Evolutionary conservation across 2,329 filamentous ascomycete genomes (phyloP), one percentile per base, ranked within the genome.

Genomic region (Penicillium sp.): DNA sequence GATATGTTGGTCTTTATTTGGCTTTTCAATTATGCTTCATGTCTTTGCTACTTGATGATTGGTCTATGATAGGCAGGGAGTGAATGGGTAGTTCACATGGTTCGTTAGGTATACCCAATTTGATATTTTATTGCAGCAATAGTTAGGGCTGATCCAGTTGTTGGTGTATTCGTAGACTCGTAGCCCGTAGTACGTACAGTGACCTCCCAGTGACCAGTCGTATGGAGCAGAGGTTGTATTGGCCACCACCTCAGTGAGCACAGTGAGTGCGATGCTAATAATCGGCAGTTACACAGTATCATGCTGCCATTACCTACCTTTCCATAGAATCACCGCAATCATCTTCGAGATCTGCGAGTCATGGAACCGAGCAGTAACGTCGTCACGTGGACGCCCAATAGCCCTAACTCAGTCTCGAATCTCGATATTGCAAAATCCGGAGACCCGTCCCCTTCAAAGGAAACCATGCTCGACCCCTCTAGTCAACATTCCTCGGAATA

Each of bases 401-500:
- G 16, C 40, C 19, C 28, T 39, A 45, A 14, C 11, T 6, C n/a
- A 9, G 2, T 4, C 3, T 27, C 7, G 4, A n/a, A n/a, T n/a
- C n/a, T n/a, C n/a, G n/a, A n/a, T n/a, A n/a, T n/a, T n/a, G n/a
- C 16, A 12, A 11, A 22, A 5, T 22, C 12, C 6, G 16, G 1
- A 11, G 28, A 18, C 13, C 13, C 2, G 12, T 11, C 2, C 12
- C 39, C 27, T 25, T 7, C n/a, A n/a, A n/a, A n/a, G n/a, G n/a
- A n/a, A n/a, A n/a, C n/a, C n/a, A n/a, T n/a, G n/a, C n/a, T n/a
- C n/a, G n/a, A n/a, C 22, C 8, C 10, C 25, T 36, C 3, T 29
- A 22, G 7, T 22, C 27, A 29, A 41, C 52, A 61, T 61, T 61
- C 58, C 44, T 35, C 52, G 52, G 56, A 55, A 35, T 29, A 49